Conservation (phyloP, 176 grass and related monocot species). For the Triticum monococcum region DNA sequence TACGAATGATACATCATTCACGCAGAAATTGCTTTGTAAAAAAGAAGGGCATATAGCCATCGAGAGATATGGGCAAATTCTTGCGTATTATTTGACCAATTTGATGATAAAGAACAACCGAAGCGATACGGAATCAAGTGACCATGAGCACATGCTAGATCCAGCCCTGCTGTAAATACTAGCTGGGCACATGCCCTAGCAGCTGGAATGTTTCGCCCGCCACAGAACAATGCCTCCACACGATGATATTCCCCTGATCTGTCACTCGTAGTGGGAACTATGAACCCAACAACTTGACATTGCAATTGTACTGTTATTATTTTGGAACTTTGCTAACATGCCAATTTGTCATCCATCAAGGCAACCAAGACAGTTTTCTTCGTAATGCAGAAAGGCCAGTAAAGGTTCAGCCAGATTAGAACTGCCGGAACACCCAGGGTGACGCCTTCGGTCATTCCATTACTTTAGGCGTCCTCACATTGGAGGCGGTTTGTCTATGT, state of each 20-base stretch:
- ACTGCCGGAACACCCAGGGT: not conserved
- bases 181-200: not conserved
- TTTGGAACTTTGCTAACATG: not conserved
- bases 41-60: not conserved
- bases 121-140: not conserved
- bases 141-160: not conserved
- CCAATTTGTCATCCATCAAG: not conserved
- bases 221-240: not conserved
- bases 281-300: not conserved
- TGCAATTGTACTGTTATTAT: not conserved
- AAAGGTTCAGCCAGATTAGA: not conserved
- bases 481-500: too few species aligned
- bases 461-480: too few species aligned
- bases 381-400: not conserved
- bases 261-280: not conserved
- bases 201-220: conserved; percentile 6
- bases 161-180: not conserved
- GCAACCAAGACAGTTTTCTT: not conserved
- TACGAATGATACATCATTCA: too few species aligned
- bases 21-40: too few species aligned
- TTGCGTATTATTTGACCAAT: not conserved
- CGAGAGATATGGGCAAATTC: not conserved
- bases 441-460: too few species aligned
- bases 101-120: not conserved
- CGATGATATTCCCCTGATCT: not conserved